A percentile compares a stretch with the other conserved stretches of the same genome.
These are phyloP conservation scores for Cryphonectria parasitica DNA, from an alignment of 2,329 filamentous ascomycete genomes.

Conservation along the genomic window DNA sequence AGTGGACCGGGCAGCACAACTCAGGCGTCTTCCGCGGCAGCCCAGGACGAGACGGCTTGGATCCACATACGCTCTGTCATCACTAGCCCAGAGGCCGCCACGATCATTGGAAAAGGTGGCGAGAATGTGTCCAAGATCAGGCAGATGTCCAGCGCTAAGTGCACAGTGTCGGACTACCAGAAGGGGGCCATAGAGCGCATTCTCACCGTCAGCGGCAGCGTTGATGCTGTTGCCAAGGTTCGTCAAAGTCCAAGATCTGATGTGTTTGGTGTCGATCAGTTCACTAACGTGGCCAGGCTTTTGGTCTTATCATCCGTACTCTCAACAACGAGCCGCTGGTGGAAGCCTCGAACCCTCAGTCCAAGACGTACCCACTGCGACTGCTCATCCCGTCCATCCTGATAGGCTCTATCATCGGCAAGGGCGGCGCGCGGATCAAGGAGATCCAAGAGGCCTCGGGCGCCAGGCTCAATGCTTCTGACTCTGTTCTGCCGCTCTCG, in stretches of 20 bases:
- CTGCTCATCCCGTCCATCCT: slow-evolving; percentile 95
- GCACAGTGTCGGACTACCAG: slow-evolving; percentile 97
- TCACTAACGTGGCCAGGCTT: slow-evolving; percentile 64
- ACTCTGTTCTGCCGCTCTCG: slow-evolving; percentile 90
- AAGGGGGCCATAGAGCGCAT: slow-evolving; percentile 97
- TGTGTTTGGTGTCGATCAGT: slow-evolving; percentile 15
- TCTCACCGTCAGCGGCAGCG: slow-evolving; percentile 92
- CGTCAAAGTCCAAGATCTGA: slow-evolving; percentile 34
- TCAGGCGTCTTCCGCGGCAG: slow-evolving; percentile 52
- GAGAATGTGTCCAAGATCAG: slow-evolving; percentile 98
- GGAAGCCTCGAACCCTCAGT: slow-evolving; percentile 85
- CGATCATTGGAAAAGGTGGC: slow-evolving; percentile 96
- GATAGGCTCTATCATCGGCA: slow-evolving; percentile 98
- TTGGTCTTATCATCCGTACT: slow-evolving; percentile 96
- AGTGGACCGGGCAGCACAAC: slow-evolving; percentile 44
- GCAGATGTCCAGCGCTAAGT: slow-evolving; percentile 93
- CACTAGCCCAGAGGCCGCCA: slow-evolving; percentile 94
- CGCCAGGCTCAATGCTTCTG: slow-evolving; percentile 93
- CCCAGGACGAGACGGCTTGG: slow-evolving; percentile 92
- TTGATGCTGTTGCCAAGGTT: slow-evolving; percentile 97
- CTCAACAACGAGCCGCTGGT: slow-evolving; percentile 95
- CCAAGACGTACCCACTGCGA: slow-evolving; percentile 95
- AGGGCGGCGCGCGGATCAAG: slow-evolving; percentile 91
- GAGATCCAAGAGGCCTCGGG: slow-evolving; percentile 99
- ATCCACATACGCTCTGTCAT: slow-evolving; percentile 97